Evolutionary conservation across 352 stramenopile genomes (phyloP).

Genomic region (Blastocystis sp.): DNA sequence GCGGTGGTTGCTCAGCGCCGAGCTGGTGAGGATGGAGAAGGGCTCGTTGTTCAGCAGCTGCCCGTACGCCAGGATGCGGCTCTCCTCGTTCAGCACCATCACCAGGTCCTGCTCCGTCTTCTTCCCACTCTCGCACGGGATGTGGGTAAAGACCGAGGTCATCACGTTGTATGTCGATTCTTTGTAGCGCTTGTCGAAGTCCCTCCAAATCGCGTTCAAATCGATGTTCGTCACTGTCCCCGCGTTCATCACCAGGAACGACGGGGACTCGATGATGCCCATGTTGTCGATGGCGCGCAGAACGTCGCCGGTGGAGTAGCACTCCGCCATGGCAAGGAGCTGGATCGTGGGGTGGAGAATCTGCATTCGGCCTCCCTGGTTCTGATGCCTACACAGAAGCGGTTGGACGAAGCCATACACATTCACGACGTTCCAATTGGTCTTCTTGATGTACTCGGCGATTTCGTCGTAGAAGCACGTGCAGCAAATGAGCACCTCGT

Average conservation of each 20-base stretch:
- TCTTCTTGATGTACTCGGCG: slow-evolving; percentile 20
- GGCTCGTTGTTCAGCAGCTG: neutral
- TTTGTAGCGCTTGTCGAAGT: slow-evolving; percentile 17
- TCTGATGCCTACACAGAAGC: neutral
- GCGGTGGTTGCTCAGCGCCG: slow-evolving; percentile 10
- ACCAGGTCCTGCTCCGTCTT: slow-evolving; percentile 14
- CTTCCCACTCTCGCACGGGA: slow-evolving; percentile 25
- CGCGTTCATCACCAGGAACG: slow-evolving; percentile 47
- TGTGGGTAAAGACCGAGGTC: slow-evolving; percentile 60
- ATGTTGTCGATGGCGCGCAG: slow-evolving; percentile 32
- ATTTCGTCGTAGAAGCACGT: slow-evolving; percentile 9
- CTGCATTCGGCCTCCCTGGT: neutral
- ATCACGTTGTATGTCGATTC: slow-evolving; percentile 41
- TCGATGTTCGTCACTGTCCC: slow-evolving; percentile 51
- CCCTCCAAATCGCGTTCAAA: slow-evolving; percentile 13
- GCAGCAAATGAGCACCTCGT: slow-evolving; percentile 54
- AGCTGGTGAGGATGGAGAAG: slow-evolving; percentile 43
- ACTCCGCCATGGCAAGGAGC: neutral
- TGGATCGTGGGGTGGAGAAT: slow-evolving; percentile 11
- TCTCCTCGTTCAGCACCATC: slow-evolving; percentile 18
- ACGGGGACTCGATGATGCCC: neutral
- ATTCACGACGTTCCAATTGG: slow-evolving; percentile 35
- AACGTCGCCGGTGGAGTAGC: slow-evolving; percentile 54
- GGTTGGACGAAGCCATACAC: neutral
- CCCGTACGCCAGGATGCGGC: slow-evolving; percentile 37